Evolutionary conservation across 2,329 filamentous ascomycete genomes (phyloP), one percentile per base, ranked within the genome.

Genomic region (Endoconidiophora laricicola): DNA sequence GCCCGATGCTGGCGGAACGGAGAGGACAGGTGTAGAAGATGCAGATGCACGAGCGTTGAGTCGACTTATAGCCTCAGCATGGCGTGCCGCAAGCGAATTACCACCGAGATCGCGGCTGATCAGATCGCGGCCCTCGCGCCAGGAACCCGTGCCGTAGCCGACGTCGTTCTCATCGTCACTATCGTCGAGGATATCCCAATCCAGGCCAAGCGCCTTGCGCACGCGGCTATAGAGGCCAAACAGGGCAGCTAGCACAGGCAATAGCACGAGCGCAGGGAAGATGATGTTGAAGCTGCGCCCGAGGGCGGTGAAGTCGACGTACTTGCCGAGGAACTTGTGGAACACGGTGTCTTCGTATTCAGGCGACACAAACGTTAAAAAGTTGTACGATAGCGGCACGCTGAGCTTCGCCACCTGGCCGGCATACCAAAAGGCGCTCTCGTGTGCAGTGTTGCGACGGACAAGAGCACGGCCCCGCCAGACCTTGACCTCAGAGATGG

Each of bases 401-500:
- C 85, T 94, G 41, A 98, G 77, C 59, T 88, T 86, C 47, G 91
- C 90, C 9, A 95, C 84, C 62, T 95, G 86, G 52, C 86, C 80
- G 1, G 86, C 83, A 61, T 96, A 98, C 87, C 93, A 98, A 57
- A 90, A 93, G 0, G 91, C 91, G 46, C 82, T 86, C 62, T 96
- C 91, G 54, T 86, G 80, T 52, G 93, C 90, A 0, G 91, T 98
- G 60, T 94, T 91, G 52, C 91, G 80, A 53, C 78, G 79, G 44
- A 96, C 90, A 4, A 98, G 71, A 0, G 91, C 90, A 33, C 91
- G 79, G 45, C 93, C 91, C 51, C 91, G 84, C 91, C 91, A 98
- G n/a, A 95, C 87, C 60, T 91, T 93, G 58, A 94, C 86, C 61
- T 94, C 86, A 12, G 82, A 86, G 60, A 98, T 81, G 6, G 87